Conservation (phyloP, 352 stramenopile species). For the Phytophthora pluvialis region DNA sequence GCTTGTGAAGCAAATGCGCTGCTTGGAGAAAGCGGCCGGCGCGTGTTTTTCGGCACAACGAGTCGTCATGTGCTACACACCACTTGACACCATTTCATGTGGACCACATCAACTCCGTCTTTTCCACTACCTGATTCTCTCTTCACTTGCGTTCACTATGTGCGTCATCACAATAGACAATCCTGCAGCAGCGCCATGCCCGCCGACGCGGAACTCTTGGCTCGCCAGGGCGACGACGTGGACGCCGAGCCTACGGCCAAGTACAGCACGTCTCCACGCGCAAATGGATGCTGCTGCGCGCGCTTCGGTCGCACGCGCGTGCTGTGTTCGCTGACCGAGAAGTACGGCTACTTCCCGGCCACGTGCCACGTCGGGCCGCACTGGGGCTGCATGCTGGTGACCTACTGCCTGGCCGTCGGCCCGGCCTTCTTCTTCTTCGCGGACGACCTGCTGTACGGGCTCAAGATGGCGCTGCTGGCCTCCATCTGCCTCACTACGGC, state of each 20-base stretch:
- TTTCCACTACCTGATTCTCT: neutral
- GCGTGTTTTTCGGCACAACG: too few species aligned
- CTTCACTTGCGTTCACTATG: too few species aligned
- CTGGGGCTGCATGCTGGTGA: constrained; percentile 78
- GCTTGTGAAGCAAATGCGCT: too few species aligned
- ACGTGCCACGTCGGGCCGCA: constrained; percentile 77
- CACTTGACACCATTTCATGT: neutral
- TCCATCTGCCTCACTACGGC: constrained; percentile 66
- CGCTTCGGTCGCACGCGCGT: constrained; percentile 67
- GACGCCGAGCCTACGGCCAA: constrained; percentile 30
- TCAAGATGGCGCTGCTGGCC: constrained; percentile 54
- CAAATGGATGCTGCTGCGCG: constrained; percentile 41
- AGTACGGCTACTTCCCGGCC: constrained; percentile 64
- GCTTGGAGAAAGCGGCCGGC: too few species aligned
- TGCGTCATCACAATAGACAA: constrained; percentile 6
- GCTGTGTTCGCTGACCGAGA: constrained; percentile 53
- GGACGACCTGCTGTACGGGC: constrained; percentile 45
- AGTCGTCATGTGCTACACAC: too few species aligned
- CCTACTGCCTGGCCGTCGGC: constrained; percentile 67
- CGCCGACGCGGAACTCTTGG: constrained; percentile 10
- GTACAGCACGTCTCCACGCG: constrained; percentile 21
- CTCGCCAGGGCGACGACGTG: constrained; percentile 17
- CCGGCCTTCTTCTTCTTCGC: constrained; percentile 63
- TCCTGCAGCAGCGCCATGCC: constrained; percentile 7
- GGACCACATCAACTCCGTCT: neutral